Evolutionary conservation across 2,329 filamentous ascomycete species (phyloP).

Genomic region (Calonectria leucothoes): DNA sequence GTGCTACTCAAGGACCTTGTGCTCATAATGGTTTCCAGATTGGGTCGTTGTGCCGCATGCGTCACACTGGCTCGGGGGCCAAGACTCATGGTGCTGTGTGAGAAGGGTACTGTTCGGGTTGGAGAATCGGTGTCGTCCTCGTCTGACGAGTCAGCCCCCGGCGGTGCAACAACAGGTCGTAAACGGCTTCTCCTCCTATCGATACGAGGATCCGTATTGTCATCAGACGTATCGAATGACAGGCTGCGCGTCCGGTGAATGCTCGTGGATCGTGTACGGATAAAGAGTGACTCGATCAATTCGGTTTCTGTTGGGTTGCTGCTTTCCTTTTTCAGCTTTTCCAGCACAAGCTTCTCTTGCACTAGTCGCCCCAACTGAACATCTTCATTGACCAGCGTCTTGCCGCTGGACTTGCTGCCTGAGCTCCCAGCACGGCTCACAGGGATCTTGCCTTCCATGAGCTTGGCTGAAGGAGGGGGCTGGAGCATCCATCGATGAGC

Average conservation of each 20-base stretch:
- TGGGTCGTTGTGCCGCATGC: conserved; percentile 55
- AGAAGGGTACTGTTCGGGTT: conserved; percentile 37
- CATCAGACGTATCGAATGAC: conserved; percentile 52
- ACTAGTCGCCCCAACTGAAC: conserved; percentile 56
- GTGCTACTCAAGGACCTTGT: conserved; percentile 48
- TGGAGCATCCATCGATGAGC: conserved; percentile 93
- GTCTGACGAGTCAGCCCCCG: conserved; percentile 48
- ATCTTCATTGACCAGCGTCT: conserved; percentile 56
- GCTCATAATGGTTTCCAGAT: conserved; percentile 60
- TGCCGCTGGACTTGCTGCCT: conserved; percentile 61
- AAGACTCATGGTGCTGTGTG: conserved; percentile 36
- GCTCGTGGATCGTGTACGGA: conserved; percentile 46
- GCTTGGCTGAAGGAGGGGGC: conserved; percentile 86
- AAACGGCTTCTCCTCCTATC: conserved; percentile 43
- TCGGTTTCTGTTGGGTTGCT: conserved; percentile 55
- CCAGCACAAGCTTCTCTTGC: conserved; percentile 58
- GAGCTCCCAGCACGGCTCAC: conserved; percentile 73
- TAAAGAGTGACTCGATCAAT: conserved; percentile 56
- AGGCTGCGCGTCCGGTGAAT: conserved; percentile 50
- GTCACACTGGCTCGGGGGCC: conserved; percentile 42
- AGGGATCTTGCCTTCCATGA: conserved; percentile 89
- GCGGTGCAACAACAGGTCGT: conserved; percentile 43
- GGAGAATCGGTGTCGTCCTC: conserved; percentile 40
- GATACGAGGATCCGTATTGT: conserved; percentile 45
- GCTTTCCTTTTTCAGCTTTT: conserved; percentile 56